Conservation (phyloP, 129 eudicot species). For the Escallonia rubra region DNA sequence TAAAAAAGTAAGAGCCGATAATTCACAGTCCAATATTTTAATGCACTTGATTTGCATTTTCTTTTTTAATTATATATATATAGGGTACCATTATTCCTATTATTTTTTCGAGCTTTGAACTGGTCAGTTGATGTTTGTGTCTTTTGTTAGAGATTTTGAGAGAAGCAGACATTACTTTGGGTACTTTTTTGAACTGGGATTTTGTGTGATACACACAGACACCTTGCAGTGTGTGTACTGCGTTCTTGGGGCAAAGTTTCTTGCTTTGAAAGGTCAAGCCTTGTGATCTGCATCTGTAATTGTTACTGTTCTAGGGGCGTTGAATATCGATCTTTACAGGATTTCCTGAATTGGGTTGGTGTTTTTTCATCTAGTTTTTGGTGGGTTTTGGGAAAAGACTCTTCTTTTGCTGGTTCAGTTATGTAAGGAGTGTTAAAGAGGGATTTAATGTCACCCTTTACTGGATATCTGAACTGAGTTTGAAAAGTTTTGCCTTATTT, state of each 20-base stretch:
- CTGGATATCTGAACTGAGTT: slow-evolving; percentile 16
- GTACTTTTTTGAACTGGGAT: slow-evolving; percentile 10
- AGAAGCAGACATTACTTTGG: slow-evolving; percentile 17
- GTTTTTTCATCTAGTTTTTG: slow-evolving; percentile 17
- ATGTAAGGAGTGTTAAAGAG: slow-evolving; percentile 6
- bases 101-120: slow-evolving; percentile 27
- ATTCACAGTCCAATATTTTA: slow-evolving; percentile 16
- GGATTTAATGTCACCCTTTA: slow-evolving; percentile 1
- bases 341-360: slow-evolving; percentile 40
- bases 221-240: background rate
- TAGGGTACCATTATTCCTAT: background rate
- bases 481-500: slow-evolving; percentile 7
- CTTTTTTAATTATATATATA: background rate
- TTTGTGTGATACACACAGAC: background rate
- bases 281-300: slow-evolving; percentile 9
- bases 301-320: slow-evolving; percentile 17
- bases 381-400: slow-evolving; percentile 3
- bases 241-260: background rate
- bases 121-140: slow-evolving; percentile 45
- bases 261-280: slow-evolving; percentile 25
- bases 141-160: slow-evolving; percentile 31
- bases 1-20: slow-evolving; percentile 28
- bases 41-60: background rate
- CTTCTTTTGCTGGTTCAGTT: slow-evolving; percentile 15
- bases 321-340: slow-evolving; percentile 13